Evolutionary conservation across 23 red algal species (phyloP).

Genomic region (Gracilaria domingensis): DNA sequence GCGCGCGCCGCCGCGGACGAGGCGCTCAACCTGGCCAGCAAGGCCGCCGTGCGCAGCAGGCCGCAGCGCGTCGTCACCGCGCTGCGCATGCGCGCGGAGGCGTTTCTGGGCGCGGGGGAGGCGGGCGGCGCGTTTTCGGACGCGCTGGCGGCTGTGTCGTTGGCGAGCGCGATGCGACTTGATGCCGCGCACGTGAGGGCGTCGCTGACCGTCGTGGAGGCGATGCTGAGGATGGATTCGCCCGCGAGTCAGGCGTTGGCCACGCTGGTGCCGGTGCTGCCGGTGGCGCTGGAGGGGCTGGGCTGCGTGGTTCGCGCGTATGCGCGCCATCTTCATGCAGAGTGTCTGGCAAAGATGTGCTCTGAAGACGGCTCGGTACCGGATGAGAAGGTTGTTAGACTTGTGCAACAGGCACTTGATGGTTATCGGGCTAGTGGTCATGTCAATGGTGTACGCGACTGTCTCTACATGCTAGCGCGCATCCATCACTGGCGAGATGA

Average conservation of each 20-base stretch:
- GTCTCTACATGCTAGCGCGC: conserved; percentile 58
- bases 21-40: conserved; percentile 28
- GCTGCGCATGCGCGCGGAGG: conserved; percentile 48
- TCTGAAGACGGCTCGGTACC: neutral
- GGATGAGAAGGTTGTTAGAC: conserved; percentile 24
- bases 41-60: conserved; percentile 16
- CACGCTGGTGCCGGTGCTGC: conserved; percentile 21
- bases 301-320: conserved; percentile 32
- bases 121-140: conserved; percentile 24
- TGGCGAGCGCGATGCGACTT: conserved; percentile 46
- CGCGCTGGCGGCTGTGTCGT: conserved; percentile 51
- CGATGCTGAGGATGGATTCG: conserved; percentile 42
- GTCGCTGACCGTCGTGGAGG: conserved; percentile 26
- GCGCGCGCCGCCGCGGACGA: conserved; percentile 37
- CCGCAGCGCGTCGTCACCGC: conserved; percentile 42
- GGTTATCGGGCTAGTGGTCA: neutral
- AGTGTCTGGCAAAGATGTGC: conserved; percentile 29
- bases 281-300: conserved; percentile 39
- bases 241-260: neutral
- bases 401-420: conserved; percentile 17
- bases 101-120: conserved; percentile 6
- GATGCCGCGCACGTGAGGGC: conserved; percentile 42
- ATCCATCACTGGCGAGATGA: conserved; percentile 54
- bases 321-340: conserved; percentile 44
- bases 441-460: conserved; percentile 29